phyloP scores from a whole-genome alignment of 192 early-diverging fungal species.

The Gamsiella multidivaricata region DNA sequence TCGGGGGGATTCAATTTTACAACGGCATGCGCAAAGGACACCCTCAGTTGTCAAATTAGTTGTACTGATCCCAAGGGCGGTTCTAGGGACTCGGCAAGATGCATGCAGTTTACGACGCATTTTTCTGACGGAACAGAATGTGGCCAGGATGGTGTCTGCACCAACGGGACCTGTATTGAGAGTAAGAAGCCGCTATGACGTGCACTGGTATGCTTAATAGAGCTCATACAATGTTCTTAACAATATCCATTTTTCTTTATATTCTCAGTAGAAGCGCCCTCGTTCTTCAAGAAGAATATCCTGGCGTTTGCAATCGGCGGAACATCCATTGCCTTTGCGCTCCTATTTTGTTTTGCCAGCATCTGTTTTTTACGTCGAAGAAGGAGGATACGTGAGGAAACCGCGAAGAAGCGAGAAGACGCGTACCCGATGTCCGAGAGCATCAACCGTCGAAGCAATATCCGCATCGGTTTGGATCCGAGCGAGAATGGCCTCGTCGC shows the following conservation, averaged over 20 bases:
- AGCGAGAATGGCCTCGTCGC: constrained; percentile 2
- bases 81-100: background rate
- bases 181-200: constrained; percentile 17
- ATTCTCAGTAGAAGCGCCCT: constrained; percentile 10
- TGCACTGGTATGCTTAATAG: background rate
- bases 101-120: background rate
- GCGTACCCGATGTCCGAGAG: constrained; percentile 37
- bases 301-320: constrained; percentile 18
- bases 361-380: constrained; percentile 21
- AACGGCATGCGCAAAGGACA: constrained; percentile 7
- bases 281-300: constrained; percentile 34
- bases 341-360: constrained; percentile 29
- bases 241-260: background rate
- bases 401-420: constrained; percentile 15
- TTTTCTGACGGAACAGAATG: constrained; percentile 40
- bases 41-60: constrained; percentile 16
- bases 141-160: constrained; percentile 24
- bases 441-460: constrained; percentile 19
- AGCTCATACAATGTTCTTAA: too few species aligned
- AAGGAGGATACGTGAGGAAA: constrained; percentile 3
- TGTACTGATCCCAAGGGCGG: constrained; percentile 4
- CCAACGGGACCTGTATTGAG: constrained; percentile 16
- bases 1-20: background rate
- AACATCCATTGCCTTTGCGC: background rate
- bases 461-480: constrained; percentile 42